Percentiles rank a stretch among this genome's conserved stretches.
Conservation (phyloP, 2,329 filamentous ascomycete species). For the Colletotrichum eremochloae region DNA sequence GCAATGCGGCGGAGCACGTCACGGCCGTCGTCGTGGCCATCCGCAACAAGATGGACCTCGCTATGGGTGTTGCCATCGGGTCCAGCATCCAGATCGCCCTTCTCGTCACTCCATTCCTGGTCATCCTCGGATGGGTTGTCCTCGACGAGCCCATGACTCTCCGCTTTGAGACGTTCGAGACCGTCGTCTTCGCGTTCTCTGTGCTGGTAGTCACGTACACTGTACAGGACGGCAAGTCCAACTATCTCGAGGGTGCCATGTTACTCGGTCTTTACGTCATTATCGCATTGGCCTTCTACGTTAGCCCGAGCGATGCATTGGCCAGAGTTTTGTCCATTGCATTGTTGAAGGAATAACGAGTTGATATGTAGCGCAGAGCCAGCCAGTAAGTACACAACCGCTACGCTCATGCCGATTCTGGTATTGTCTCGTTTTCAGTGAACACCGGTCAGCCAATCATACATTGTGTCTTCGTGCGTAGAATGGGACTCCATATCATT, state of each 20-base stretch:
- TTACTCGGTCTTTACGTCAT: slow-evolving; percentile 68
- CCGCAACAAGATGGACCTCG: slow-evolving; percentile 80
- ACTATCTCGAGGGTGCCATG: slow-evolving; percentile 87
- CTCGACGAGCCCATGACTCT: slow-evolving; percentile 80
- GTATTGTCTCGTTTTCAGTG: no score
- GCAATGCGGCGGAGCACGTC: slow-evolving; percentile 85
- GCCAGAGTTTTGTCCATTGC: slow-evolving; percentile 50
- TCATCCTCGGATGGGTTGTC: slow-evolving; percentile 83
- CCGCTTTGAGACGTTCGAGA: slow-evolving; percentile 85
- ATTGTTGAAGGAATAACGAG: slow-evolving; percentile 5
- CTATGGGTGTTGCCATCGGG: slow-evolving; percentile 85
- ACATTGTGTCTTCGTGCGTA: no score
- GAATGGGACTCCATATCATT: no score
- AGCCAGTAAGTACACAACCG: no score
- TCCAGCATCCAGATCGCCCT: slow-evolving; percentile 87
- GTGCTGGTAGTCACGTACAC: slow-evolving; percentile 82
- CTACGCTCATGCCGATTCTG: no score
- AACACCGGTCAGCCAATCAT: no score
- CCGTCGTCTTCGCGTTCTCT: slow-evolving; percentile 81
- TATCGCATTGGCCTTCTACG: slow-evolving; percentile 72
- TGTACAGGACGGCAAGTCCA: slow-evolving; percentile 85
- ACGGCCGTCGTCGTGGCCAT: slow-evolving; percentile 84
- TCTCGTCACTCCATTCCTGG: slow-evolving; percentile 83
- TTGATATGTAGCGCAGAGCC: neutral
- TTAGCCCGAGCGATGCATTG: slow-evolving; percentile 65